These are phyloP conservation scores for Lobosporangium transversale DNA, from an alignment of 192 early-diverging fungal genomes.

Conservation along the genomic window DNA sequence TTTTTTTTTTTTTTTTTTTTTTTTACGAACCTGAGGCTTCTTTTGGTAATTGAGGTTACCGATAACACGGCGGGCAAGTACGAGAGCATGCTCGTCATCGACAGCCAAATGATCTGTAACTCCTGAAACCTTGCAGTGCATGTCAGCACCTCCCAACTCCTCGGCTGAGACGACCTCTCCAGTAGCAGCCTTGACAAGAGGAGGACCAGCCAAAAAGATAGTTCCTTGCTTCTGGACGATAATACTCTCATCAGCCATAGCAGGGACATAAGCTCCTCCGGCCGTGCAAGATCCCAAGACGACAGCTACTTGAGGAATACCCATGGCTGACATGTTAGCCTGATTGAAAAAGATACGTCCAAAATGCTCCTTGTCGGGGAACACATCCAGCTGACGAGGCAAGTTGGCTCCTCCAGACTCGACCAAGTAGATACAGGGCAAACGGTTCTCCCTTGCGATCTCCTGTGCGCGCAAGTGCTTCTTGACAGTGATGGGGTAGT, in stretches of 20 bases:
- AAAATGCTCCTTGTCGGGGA: conserved; percentile 94
- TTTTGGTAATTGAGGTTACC: conserved; percentile 88
- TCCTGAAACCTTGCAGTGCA: conserved; percentile 92
- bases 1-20: no score
- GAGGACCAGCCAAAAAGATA: conserved; percentile 96
- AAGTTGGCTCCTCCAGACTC: conserved; percentile 96
- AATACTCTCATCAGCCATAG: conserved; percentile 98
- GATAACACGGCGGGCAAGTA: conserved; percentile 84
- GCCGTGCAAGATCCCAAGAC: conserved; percentile 98
- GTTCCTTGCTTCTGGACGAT: conserved; percentile 96
- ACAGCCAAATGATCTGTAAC: conserved; percentile 94
- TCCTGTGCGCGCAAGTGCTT: conserved; percentile 98
- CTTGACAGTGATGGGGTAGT: conserved; percentile 95
- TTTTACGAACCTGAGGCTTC: conserved; percentile 66
- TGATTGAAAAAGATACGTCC: conserved; percentile 98
- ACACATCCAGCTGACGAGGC: conserved; percentile 94
- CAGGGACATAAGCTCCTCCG: conserved; percentile 96
- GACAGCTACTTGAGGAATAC: conserved; percentile 97
- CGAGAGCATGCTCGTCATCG: conserved; percentile 89
- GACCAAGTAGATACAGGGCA: conserved; percentile 95
- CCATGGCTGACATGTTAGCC: conserved; percentile 74
- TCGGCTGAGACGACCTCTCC: conserved; percentile 94
- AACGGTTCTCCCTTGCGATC: conserved; percentile 90
- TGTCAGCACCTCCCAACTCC: conserved; percentile 93
- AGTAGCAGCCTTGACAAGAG: conserved; percentile 95